These are phyloP conservation scores for Coriolopsis trogii DNA, from an alignment of 1,284 basidiomycete species.

Conservation along the genomic window DNA sequence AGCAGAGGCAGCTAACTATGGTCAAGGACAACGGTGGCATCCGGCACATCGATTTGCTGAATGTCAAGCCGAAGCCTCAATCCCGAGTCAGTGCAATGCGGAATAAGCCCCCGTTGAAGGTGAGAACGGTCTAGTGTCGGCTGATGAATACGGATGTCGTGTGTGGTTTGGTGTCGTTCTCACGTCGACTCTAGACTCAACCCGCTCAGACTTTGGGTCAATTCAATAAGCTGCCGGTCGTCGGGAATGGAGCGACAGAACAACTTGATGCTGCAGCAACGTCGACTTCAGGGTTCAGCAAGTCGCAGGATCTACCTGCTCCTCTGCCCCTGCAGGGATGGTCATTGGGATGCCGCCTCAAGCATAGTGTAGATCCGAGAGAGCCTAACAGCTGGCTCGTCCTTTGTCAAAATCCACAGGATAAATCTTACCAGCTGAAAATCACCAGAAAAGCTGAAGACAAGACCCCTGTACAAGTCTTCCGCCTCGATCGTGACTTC, in stretches of 20 bases:
- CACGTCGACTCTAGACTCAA: neutral
- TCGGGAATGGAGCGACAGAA: too few relatives aligned
- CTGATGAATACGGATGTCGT: too few relatives aligned
- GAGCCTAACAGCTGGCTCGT: constrained; percentile 9
- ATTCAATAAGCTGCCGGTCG: neutral
- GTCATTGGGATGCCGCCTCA: constrained; percentile 15
- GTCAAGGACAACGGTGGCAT: too few relatives aligned
- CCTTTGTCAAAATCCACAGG: neutral
- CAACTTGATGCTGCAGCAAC: constrained; percentile 11
- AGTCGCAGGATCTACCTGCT: neutral
- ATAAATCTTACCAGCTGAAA: too few relatives aligned
- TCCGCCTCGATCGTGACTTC: constrained; percentile 7
- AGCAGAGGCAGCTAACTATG: neutral
- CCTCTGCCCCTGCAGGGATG: constrained; percentile 17
- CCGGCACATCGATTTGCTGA: too few relatives aligned
- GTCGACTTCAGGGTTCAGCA: constrained; percentile 14
- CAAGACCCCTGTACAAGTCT: neutral
- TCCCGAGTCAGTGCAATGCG: too few relatives aligned
- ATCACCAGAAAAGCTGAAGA: too few relatives aligned
- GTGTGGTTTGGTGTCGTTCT: too few relatives aligned
- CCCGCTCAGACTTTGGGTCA: neutral
- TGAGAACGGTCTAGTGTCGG: too few relatives aligned
- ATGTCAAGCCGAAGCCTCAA: too few relatives aligned
- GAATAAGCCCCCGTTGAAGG: too few relatives aligned
- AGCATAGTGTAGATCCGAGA: neutral